These are phyloP conservation scores for Ascosphaera acerosa DNA, from an alignment of 2,329 filamentous ascomycete genomes.

Conservation along the genomic window DNA sequence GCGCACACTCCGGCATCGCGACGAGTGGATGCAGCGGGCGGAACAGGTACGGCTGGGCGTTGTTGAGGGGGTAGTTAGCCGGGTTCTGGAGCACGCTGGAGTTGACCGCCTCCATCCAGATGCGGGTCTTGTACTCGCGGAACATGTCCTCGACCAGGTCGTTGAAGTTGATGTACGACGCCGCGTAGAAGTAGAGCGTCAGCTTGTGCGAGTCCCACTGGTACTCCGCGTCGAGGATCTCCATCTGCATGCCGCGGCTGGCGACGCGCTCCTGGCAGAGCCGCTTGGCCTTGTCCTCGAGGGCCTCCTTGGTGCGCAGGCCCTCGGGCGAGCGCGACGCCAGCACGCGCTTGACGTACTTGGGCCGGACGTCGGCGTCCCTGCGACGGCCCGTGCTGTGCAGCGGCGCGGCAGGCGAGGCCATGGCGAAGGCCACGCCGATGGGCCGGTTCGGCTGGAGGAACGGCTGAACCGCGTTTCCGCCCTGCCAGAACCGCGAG, in stretches of 20 bases:
- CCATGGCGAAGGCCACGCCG: slow-evolving; percentile 48
- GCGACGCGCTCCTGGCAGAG: slow-evolving; percentile 92
- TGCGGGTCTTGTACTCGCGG: slow-evolving; percentile 97
- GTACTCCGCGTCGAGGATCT: slow-evolving; percentile 94
- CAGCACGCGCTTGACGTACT: slow-evolving; percentile 87
- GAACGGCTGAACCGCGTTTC: slow-evolving; percentile 16
- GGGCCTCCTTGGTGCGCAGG: slow-evolving; percentile 84
- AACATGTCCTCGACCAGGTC: slow-evolving; percentile 89
- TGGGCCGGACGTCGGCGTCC: slow-evolving; percentile 52
- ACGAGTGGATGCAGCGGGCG: not conserved
- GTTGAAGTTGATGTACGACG: slow-evolving; percentile 98
- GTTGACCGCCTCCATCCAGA: slow-evolving; percentile 99
- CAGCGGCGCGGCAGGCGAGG: slow-evolving; percentile 33
- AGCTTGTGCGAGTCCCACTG: slow-evolving; percentile 99
- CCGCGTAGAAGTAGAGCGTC: slow-evolving; percentile 97
- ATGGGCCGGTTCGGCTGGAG: slow-evolving; percentile 39
- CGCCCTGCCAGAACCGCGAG: slow-evolving; percentile 41
- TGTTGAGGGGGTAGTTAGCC: not conserved
- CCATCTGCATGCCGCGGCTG: slow-evolving; percentile 89
- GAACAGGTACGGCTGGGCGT: not conserved
- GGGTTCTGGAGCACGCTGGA: slow-evolving; percentile 19
- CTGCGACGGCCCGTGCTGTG: not conserved
- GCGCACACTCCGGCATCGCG: not conserved
- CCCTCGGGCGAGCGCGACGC: slow-evolving; percentile 75
- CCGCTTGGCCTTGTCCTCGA: slow-evolving; percentile 90